Conservation (phyloP, 805 yeast genomes). For the Starmera dryadoides region DNA sequence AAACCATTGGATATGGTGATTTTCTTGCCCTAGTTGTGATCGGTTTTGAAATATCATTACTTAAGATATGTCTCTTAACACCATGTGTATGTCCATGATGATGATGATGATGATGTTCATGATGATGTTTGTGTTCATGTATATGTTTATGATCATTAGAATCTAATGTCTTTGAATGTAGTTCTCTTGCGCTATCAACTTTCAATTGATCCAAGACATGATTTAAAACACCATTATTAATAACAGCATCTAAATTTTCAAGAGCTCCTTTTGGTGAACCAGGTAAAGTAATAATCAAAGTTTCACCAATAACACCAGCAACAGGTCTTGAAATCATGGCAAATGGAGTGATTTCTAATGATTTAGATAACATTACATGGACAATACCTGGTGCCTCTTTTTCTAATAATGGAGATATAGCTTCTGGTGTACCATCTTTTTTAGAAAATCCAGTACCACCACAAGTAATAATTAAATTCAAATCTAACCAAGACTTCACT, state of each 20-base stretch:
- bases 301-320: conserved; percentile 33
- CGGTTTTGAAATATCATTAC: conserved; percentile 28
- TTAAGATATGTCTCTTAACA: conserved; percentile 30
- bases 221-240: conserved; percentile 23
- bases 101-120: conserved; percentile 7
- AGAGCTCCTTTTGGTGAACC: conserved; percentile 44
- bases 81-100: conserved; percentile 12
- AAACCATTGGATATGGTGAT: conserved; percentile 42
- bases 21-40: conserved; percentile 35
- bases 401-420: conserved; percentile 27
- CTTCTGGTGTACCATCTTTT: conserved; percentile 42
- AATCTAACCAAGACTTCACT: not conserved
- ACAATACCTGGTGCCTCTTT: conserved; percentile 42
- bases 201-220: conserved; percentile 37
- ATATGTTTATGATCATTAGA: conserved; percentile 5
- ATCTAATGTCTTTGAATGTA: conserved; percentile 23
- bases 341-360: conserved; percentile 36
- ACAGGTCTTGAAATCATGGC: conserved; percentile 45
- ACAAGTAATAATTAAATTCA: conserved; percentile 31
- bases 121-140: conserved; percentile 12
- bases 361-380: conserved; percentile 36
- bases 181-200: conserved; percentile 28
- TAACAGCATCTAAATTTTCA: conserved; percentile 35
- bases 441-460: conserved; percentile 49
- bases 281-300: conserved; percentile 39